Percentiles rank a stretch among this genome's conserved stretches.
Conservation (phyloP, 345 rosid species). For the Gossypium stocksii region DNA sequence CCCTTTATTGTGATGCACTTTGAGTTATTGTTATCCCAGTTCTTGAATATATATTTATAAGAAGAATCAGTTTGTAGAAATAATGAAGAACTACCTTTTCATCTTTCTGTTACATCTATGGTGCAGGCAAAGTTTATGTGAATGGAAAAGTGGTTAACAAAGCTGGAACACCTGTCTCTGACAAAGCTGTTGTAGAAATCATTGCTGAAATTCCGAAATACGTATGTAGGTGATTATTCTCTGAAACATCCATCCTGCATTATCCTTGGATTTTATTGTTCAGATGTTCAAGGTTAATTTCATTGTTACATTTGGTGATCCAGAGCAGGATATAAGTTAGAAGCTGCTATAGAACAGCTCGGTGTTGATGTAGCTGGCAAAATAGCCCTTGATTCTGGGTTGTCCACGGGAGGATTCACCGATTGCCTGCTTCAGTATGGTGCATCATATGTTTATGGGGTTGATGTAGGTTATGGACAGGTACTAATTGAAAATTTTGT, state of each 20-base stretch:
- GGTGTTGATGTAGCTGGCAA: constrained; percentile 78
- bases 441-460: constrained; percentile 89
- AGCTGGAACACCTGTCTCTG: constrained; percentile 84
- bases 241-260: constrained; percentile 16
- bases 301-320: constrained; percentile 16
- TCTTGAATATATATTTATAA: not conserved
- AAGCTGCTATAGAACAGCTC: constrained; percentile 89
- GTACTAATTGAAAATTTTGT: constrained; percentile 28
- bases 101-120: constrained; percentile 9
- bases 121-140: constrained; percentile 79
- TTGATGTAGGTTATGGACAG: constrained; percentile 97
- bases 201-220: constrained; percentile 84
- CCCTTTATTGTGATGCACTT: not conserved
- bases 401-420: constrained; percentile 94
- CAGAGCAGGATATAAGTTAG: constrained; percentile 91
- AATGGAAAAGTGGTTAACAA: constrained; percentile 78
- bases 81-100: constrained; percentile 7
- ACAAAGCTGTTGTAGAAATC: constrained; percentile 61
- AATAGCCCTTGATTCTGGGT: constrained; percentile 91
- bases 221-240: constrained; percentile 96
- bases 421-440: constrained; percentile 94
- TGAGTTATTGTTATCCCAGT: not conserved
- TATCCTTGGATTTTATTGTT: constrained; percentile 9
- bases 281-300: constrained; percentile 7
- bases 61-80: not conserved